Percentiles rank a stretch among this genome's conserved stretches.
Conservation (phyloP, 352 stramenopile species). For the Globisporangium orthogonon region DNA sequence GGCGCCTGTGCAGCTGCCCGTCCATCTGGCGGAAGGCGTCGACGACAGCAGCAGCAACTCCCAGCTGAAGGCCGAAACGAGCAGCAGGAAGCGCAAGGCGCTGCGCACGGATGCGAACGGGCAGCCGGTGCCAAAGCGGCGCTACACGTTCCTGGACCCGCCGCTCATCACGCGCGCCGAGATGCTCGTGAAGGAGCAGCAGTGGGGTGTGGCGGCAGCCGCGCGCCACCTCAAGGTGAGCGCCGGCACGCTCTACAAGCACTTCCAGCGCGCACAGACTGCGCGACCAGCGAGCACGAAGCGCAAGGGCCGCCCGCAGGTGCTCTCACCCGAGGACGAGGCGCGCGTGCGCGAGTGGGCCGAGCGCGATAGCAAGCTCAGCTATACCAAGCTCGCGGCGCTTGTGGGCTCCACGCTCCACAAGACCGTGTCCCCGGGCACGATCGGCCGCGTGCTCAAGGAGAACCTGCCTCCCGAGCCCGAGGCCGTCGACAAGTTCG, state of each 20-base stretch:
- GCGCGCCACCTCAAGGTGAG: slow-evolving; percentile 10
- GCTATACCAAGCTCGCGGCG: slow-evolving; percentile 9
- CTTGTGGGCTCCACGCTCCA: slow-evolving; percentile 3
- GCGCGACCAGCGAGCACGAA: slow-evolving; percentile 4
- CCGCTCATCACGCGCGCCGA: slow-evolving; percentile 7
- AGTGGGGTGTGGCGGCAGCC: slow-evolving; percentile 4
- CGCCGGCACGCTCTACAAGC: slow-evolving; percentile 10
- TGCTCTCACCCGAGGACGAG: slow-evolving; percentile 5
- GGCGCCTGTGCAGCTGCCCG: not conserved
- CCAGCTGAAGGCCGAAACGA: not conserved
- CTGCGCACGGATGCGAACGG: not conserved
- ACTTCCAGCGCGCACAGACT: slow-evolving; percentile 7
- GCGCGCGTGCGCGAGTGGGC: slow-evolving; percentile 4
- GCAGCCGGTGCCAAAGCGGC: slow-evolving; percentile 4
- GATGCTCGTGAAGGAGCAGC: slow-evolving; percentile 9
- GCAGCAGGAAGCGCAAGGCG: slow-evolving; percentile 2
- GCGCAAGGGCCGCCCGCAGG: slow-evolving; percentile 7
- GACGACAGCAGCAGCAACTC: not conserved
- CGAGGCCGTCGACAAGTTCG: slow-evolving; percentile 5
- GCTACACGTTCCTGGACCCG: slow-evolving; percentile 7
- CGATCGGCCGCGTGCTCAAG: slow-evolving; percentile 8
- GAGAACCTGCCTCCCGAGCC: slow-evolving; percentile 3
- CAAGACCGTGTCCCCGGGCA: slow-evolving; percentile 7
- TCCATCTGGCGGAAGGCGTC: not conserved
- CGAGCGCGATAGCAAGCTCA: slow-evolving; percentile 5